These are phyloP conservation scores for Porogramme epimiltina DNA, from an alignment of 1,284 basidiomycete species.

Conservation along the genomic window DNA sequence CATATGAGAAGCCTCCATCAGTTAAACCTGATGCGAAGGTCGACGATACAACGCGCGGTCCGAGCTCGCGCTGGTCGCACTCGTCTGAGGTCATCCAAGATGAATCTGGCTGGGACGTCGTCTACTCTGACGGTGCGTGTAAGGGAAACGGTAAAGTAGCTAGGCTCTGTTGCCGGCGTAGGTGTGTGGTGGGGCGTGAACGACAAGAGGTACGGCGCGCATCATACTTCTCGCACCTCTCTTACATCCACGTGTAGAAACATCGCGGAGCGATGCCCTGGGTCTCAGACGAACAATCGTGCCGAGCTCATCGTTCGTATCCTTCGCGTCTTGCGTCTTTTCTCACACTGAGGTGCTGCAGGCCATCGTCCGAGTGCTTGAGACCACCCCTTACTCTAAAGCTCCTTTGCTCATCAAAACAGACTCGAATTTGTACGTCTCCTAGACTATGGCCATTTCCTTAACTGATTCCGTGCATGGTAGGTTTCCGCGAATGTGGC, in stretches of 20 bases:
- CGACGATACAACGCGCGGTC: too few species aligned
- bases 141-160: constrained; percentile 70
- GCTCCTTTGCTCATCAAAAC: constrained; percentile 68
- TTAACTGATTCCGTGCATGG: not conserved
- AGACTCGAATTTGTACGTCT: constrained; percentile 73
- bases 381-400: constrained; percentile 57
- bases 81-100: constrained; percentile 20
- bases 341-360: constrained; percentile 38
- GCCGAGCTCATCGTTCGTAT: constrained; percentile 77
- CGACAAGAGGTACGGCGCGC: constrained; percentile 53
- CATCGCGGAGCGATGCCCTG: constrained; percentile 77
- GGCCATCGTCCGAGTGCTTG: constrained; percentile 77
- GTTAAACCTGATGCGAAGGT: too few species aligned
- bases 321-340: not conserved
- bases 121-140: constrained; percentile 84
- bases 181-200: constrained; percentile 77
- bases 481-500: constrained; percentile 75
- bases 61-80: constrained; percentile 10
- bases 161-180: constrained; percentile 63
- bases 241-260: constrained; percentile 51
- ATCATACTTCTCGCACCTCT: not conserved
- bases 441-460: too few species aligned
- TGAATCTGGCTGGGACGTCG: constrained; percentile 44
- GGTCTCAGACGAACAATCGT: constrained; percentile 85
- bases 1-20: constrained; percentile 8